Percentiles rank a stretch among this genome's conserved stretches.
These are phyloP conservation scores for Harrya chromipes DNA, from an alignment of 768 basidiomycete species.

Conservation along the genomic window DNA sequence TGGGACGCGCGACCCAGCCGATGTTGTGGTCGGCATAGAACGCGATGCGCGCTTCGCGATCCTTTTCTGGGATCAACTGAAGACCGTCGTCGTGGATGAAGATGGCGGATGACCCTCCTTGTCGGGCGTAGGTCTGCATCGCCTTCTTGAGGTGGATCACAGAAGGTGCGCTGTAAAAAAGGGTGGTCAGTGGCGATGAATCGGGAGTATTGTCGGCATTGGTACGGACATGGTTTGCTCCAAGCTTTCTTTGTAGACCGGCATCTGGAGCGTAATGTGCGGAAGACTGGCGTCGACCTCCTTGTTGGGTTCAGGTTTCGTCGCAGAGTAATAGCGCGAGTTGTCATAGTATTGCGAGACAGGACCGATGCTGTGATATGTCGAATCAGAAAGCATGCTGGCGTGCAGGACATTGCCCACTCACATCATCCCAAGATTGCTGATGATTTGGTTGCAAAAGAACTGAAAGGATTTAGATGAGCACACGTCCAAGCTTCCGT, in stretches of 20 bases:
- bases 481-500: neutral
- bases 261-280: conserved; percentile 78
- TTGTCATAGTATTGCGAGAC: conserved; percentile 86
- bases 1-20: conserved; percentile 59
- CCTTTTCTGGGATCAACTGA: conserved; percentile 44
- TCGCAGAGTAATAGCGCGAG: conserved; percentile 77
- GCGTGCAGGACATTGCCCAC: conserved; percentile 18
- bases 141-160: conserved; percentile 63
- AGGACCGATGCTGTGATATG: conserved; percentile 61
- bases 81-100: conserved; percentile 64
- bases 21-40: conserved; percentile 59
- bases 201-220: too few relatives aligned
- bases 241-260: conserved; percentile 85
- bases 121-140: conserved; percentile 62
- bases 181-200: neutral
- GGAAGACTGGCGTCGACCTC: conserved; percentile 64
- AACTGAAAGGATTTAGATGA: conserved; percentile 43
- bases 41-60: conserved; percentile 45
- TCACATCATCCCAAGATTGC: conserved; percentile 64
- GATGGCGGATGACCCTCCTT: conserved; percentile 57
- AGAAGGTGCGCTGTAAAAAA: conserved; percentile 51
- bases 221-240: conserved; percentile 73
- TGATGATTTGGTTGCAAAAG: conserved; percentile 67
- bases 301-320: conserved; percentile 56
- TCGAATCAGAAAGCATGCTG: neutral